Base-by-base conservation (phyloP, 306 rosid species). In the Fragaria vesca region DNA sequence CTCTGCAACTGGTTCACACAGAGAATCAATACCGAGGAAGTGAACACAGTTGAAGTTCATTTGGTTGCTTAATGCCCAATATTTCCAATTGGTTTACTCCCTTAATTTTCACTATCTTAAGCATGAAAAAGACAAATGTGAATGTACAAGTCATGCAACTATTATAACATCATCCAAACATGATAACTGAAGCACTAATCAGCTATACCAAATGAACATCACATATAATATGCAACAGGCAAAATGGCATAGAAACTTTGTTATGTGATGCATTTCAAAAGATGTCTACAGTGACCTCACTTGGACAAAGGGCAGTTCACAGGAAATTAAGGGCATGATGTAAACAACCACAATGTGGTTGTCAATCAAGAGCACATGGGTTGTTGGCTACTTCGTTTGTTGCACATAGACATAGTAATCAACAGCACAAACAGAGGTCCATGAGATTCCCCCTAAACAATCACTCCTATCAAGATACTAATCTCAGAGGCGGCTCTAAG, bases 391-490 rank as follows among this genome's bases (percentile, higher is more conserved):
- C 58, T 57, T 55, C 40, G 52, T 36, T 34, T 72, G 77, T 57
- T 43, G 52, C 24, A 26, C 68, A 11, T 52, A 73, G 18, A 24
- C 51, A 40, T 68, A 42, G 52, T 21, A 43, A 57, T 36, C 51
- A 77, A 55, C 72, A 77, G 30, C 67, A 79, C 67, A 60, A 76
- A 81, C 50, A 58, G 66, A 82, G 80, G 84, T 75, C 87, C 77
- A 83, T 78, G 77, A 84, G 86, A 91, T 82, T 84, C 90, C 84
- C 81, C 81, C 48, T 66, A 36, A 18, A 36, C 12, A 45, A 85
- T 81, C 88, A 81, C 86, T 84, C 75, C 76, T 84, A 74, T 81
- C 77, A 79, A 79, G 46, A 81, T 83, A 84, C 77, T 82, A 79
- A 11, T 52, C 38, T 81, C 81, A 77, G 34, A 83, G 75, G 66